phyloP scores from a whole-genome alignment of 2,329 filamentous ascomycete genomes.

The Fusarium xylarioides region DNA sequence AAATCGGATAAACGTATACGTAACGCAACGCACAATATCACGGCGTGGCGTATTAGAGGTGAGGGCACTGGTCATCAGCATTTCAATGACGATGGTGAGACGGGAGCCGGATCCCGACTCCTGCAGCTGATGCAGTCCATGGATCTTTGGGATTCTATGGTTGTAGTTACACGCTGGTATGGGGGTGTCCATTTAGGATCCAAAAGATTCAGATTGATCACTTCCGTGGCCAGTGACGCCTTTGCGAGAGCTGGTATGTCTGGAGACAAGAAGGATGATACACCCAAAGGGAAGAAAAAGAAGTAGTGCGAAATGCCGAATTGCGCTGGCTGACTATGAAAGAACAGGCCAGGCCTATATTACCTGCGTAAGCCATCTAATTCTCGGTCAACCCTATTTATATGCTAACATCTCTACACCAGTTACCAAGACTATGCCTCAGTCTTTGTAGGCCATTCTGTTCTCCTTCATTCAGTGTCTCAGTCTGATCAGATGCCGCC shows the following conservation, averaged over 20 bases:
- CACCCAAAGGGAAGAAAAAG: conserved; percentile 18
- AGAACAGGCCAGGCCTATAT: background rate
- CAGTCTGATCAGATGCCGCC: background rate
- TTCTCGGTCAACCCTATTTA: background rate
- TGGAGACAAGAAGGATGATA: conserved; percentile 54
- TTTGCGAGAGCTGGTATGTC: conserved; percentile 80
- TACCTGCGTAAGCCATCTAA: background rate
- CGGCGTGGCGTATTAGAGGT: conserved; percentile 62
- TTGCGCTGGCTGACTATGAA: background rate
- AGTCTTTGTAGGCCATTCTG: background rate
- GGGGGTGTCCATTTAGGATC: conserved; percentile 90
- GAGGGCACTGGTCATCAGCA: conserved; percentile 78
- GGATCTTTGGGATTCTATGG: conserved; percentile 91
- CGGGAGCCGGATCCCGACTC: conserved; percentile 84
- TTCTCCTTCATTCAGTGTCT: background rate
- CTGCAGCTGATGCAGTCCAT: conserved; percentile 93
- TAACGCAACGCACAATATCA: conserved; percentile 34
- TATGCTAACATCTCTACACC: background rate
- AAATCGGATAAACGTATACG: conserved; percentile 76
- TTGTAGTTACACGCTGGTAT: conserved; percentile 95
- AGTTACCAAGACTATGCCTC: background rate
- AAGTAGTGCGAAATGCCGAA: conserved; percentile 3
- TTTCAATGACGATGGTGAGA: conserved; percentile 95
- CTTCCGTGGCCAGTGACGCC: conserved; percentile 83
- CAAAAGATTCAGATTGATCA: conserved; percentile 90